These are phyloP conservation scores for Citrus hindsii DNA, from an alignment of 345 rosid species.

Conservation along the genomic window DNA sequence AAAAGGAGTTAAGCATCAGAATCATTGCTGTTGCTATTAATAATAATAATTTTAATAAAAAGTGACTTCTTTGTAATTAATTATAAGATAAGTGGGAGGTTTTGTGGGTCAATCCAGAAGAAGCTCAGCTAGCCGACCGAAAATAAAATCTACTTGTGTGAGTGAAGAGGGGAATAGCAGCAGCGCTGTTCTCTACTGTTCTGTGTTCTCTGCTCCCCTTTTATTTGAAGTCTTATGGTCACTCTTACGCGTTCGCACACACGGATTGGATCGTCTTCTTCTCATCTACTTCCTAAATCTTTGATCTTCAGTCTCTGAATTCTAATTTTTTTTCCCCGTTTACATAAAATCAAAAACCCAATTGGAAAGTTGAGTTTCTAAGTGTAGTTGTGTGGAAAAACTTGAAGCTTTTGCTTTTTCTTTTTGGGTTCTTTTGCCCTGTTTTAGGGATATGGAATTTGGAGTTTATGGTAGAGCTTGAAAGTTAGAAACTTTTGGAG, in stretches of 20 bases:
- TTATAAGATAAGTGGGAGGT: slow-evolving; percentile 3
- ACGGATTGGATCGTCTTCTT: not conserved
- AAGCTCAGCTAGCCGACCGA: not conserved
- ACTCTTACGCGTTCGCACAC: slow-evolving; percentile 35
- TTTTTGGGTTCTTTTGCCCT: not conserved
- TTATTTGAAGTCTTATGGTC: slow-evolving; percentile 22
- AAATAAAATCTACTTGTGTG: no score
- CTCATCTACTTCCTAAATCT: not conserved
- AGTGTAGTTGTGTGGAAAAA: not conserved
- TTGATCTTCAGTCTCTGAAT: not conserved
- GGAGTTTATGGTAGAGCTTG: not conserved
- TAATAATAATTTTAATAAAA: slow-evolving; percentile 3
- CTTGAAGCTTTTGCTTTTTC: not conserved
- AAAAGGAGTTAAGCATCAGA: not conserved
- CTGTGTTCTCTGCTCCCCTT: not conserved
- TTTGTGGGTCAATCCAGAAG: not conserved
- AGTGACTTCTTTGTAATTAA: slow-evolving; percentile 13
- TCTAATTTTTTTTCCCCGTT: no score
- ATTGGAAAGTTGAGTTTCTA: not conserved
- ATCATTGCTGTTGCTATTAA: not conserved
- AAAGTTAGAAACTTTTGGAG: not conserved
- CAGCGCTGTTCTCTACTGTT: not conserved
- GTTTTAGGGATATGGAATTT: not conserved
- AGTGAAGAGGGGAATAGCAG: no score
- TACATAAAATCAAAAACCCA: not conserved